A percentile compares a stretch with the other conserved stretches of the same genome.
These are phyloP conservation scores for Carpinus fangiana DNA, from an alignment of 306 rosid genomes.

Conservation along the genomic window DNA sequence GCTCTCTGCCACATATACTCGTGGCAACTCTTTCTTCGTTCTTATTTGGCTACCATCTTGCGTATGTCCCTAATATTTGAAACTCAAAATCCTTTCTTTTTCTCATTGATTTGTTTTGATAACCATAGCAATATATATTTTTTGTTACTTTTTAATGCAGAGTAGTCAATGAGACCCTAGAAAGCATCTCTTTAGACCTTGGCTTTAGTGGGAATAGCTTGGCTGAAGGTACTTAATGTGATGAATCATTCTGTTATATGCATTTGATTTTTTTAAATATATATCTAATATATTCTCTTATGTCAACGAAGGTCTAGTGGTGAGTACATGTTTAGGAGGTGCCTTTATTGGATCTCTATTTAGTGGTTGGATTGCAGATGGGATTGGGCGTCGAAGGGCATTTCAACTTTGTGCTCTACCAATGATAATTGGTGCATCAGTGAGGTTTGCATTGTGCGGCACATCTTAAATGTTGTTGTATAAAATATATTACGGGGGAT, in stretches of 20 bases:
- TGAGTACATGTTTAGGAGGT: constrained; percentile 82
- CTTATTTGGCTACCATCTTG: constrained; percentile 84
- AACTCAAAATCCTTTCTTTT: constrained; percentile 24
- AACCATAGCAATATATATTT: constrained; percentile 18
- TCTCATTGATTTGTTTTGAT: constrained; percentile 5
- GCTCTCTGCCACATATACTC: constrained; percentile 60
- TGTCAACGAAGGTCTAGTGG: constrained; percentile 76
- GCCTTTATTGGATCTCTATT: constrained; percentile 81
- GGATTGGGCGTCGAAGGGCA: constrained; percentile 83
- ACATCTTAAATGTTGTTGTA: constrained; percentile 3
- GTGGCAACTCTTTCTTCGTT: constrained; percentile 74
- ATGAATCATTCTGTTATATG: constrained; percentile 3
- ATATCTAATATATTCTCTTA: constrained; percentile 18
- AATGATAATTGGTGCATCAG: constrained; percentile 75
- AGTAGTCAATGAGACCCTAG: constrained; percentile 85
- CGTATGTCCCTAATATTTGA: constrained; percentile 44
- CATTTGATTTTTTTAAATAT: not conserved
- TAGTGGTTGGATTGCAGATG: constrained; percentile 78
- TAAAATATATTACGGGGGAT: constrained; percentile 3
- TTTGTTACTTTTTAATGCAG: constrained; percentile 46
- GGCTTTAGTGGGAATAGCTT: constrained; percentile 73
- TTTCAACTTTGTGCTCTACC: constrained; percentile 87
- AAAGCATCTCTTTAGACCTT: constrained; percentile 78
- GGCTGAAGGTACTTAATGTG: constrained; percentile 59
- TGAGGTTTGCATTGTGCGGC: constrained; percentile 51